These are phyloP conservation scores for Saussurea involucrata DNA, from an alignment of 129 eudicot genomes.

Conservation along the genomic window DNA sequence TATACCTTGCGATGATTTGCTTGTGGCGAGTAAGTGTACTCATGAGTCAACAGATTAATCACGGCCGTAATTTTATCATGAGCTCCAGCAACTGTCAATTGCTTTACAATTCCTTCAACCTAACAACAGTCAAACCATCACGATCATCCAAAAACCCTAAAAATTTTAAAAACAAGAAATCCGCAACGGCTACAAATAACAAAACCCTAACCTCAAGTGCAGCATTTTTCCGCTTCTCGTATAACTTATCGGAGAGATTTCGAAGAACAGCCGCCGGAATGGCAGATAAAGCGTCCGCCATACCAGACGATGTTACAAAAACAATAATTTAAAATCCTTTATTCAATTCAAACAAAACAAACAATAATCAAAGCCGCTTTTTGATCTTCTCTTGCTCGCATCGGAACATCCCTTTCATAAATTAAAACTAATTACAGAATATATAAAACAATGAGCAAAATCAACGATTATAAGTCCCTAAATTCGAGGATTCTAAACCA, in stretches of 20 bases:
- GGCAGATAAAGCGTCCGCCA: slow-evolving; percentile 72
- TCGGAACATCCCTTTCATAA: slow-evolving; percentile 26
- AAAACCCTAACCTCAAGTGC: slow-evolving; percentile 73
- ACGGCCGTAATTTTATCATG: slow-evolving; percentile 76
- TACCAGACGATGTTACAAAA: slow-evolving; percentile 15
- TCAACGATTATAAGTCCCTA: neutral
- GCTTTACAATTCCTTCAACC: slow-evolving; percentile 96
- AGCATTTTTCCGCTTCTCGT: slow-evolving; percentile 92
- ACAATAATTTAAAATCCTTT: neutral
- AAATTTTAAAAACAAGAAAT: neutral
- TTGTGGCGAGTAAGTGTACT: slow-evolving; percentile 73
- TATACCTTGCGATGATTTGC: slow-evolving; percentile 80
- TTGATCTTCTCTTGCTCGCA: slow-evolving; percentile 37
- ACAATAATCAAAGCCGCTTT: slow-evolving; percentile 27
- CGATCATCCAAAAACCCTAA: slow-evolving; percentile 23
- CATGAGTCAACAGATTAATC: slow-evolving; percentile 68
- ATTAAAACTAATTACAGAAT: neutral
- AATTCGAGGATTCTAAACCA: slow-evolving; percentile 1
- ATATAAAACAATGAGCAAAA: neutral
- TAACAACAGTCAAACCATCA: slow-evolving; percentile 32
- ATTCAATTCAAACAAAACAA: slow-evolving; percentile 3
- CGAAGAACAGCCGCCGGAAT: slow-evolving; percentile 83
- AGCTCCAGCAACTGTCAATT: slow-evolving; percentile 64
- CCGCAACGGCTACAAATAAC: neutral
- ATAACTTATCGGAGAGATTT: slow-evolving; percentile 80